These are phyloP conservation scores for Silene latifolia DNA, from an alignment of 148 eudicot genomes.

Conservation along the genomic window DNA sequence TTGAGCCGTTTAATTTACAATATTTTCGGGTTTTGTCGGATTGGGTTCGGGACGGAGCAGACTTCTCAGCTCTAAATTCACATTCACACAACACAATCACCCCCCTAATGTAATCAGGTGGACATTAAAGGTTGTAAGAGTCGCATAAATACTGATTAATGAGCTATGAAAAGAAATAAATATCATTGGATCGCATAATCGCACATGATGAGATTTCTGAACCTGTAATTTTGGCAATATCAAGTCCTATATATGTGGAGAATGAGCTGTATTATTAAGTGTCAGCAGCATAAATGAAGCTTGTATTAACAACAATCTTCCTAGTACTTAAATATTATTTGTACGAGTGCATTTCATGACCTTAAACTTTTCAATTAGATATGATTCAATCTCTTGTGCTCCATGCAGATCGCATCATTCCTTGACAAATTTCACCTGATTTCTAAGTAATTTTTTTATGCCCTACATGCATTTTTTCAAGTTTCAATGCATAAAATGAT, in stretches of 20 bases:
- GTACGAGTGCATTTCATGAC: background rate
- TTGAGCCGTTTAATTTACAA: too few relatives aligned
- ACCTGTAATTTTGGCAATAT: background rate
- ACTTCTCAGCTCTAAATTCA: too few relatives aligned
- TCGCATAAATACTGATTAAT: too few relatives aligned
- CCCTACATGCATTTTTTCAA: background rate
- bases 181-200: background rate
- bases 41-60: too few relatives aligned
- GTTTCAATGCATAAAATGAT: background rate
- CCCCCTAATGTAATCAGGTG: too few relatives aligned
- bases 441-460: background rate
- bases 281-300: background rate
- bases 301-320: background rate
- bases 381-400: constrained; percentile 23
- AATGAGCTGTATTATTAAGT: background rate
- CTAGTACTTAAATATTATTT: background rate
- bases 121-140: too few relatives aligned
- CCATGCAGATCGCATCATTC: background rate
- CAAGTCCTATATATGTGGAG: background rate
- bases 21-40: too few relatives aligned
- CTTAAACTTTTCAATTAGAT: constrained; percentile 6
- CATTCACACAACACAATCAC: too few relatives aligned
- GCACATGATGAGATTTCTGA: background rate
- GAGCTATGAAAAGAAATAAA: too few relatives aligned
- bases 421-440: too few relatives aligned